A percentile compares a stretch with the other conserved stretches of the same genome.
Conservation (phyloP, 345 rosid genomes). For the Triadica sebifera region DNA sequence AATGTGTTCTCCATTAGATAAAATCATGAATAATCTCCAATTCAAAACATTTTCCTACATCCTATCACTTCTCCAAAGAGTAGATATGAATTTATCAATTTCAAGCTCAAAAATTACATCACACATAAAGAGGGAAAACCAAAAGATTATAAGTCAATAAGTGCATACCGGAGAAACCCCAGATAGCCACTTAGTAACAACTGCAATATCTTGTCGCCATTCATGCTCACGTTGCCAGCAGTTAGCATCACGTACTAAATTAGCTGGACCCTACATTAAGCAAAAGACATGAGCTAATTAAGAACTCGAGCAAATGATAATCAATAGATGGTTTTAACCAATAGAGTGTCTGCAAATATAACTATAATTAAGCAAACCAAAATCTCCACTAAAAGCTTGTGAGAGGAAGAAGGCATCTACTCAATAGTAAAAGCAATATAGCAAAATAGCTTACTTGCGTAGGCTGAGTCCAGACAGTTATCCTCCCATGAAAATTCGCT, state of each 20-base stretch:
- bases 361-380: background rate
- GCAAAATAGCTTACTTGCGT: constrained; percentile 55
- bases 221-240: constrained; percentile 97
- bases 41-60: background rate
- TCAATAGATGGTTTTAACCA: background rate
- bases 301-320: background rate
- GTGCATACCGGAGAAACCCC: constrained; percentile 87
- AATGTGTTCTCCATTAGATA: background rate
- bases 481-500: constrained; percentile 95
- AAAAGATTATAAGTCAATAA: constrained; percentile 8
- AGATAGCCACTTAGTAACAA: constrained; percentile 91
- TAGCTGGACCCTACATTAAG: constrained; percentile 71
- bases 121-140: background rate
- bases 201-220: constrained; percentile 99
- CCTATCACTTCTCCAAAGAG: background rate
- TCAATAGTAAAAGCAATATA: background rate
- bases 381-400: constrained; percentile 12
- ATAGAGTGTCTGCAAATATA: background rate
- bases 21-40: background rate
- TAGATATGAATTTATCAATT: background rate
- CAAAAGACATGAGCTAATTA: constrained; percentile 11
- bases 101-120: background rate
- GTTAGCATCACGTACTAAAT: constrained; percentile 83
- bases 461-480: constrained; percentile 96
- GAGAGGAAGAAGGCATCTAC: constrained; percentile 7